phyloP scores from a whole-genome alignment of 169 alveolate genomes.

The Babesia bigemina region DNA sequence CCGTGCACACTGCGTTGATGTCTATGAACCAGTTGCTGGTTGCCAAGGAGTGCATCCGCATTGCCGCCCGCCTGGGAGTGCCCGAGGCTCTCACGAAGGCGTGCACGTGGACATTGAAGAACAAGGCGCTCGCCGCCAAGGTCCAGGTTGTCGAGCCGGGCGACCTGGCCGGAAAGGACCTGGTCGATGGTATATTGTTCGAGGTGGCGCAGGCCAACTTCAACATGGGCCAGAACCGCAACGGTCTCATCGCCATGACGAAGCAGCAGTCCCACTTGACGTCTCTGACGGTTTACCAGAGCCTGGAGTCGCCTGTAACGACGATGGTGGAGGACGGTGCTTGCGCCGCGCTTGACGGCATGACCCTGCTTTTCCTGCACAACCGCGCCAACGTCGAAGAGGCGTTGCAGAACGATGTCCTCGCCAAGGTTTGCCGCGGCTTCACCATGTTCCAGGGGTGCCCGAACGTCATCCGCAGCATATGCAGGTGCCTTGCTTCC shows the following conservation, averaged over 20 bases:
- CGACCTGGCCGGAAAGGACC: slow-evolving; percentile 63
- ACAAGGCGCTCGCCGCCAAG: slow-evolving; percentile 37
- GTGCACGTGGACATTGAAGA: slow-evolving; percentile 54
- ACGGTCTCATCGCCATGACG: slow-evolving; percentile 74
- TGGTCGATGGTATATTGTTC: slow-evolving; percentile 67
- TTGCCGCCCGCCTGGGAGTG: slow-evolving; percentile 71
- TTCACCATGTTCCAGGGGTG: slow-evolving; percentile 80
- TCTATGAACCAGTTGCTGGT: slow-evolving; percentile 75
- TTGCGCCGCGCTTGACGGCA: slow-evolving; percentile 66
- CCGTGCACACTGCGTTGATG: slow-evolving; percentile 66
- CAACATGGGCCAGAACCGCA: slow-evolving; percentile 70
- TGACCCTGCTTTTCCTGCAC: slow-evolving; percentile 80
- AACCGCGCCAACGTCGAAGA: slow-evolving; percentile 83
- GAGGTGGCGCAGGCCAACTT: slow-evolving; percentile 70
- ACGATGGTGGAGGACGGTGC: slow-evolving; percentile 74
- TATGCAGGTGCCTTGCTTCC: slow-evolving; percentile 87
- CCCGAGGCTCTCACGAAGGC: slow-evolving; percentile 48
- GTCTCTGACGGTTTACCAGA: slow-evolving; percentile 7
- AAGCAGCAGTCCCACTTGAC: slow-evolving; percentile 20
- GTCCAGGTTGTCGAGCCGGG: slow-evolving; percentile 49
- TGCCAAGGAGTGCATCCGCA: slow-evolving; percentile 73
- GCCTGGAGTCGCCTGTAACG: slow-evolving; percentile 45
- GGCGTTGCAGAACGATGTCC: slow-evolving; percentile 81
- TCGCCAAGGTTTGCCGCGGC: slow-evolving; percentile 80
- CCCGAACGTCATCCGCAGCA: slow-evolving; percentile 82